Conservation (phyloP, 2,329 filamentous ascomycete species). For the Pseudogymnoascus sp. region DNA sequence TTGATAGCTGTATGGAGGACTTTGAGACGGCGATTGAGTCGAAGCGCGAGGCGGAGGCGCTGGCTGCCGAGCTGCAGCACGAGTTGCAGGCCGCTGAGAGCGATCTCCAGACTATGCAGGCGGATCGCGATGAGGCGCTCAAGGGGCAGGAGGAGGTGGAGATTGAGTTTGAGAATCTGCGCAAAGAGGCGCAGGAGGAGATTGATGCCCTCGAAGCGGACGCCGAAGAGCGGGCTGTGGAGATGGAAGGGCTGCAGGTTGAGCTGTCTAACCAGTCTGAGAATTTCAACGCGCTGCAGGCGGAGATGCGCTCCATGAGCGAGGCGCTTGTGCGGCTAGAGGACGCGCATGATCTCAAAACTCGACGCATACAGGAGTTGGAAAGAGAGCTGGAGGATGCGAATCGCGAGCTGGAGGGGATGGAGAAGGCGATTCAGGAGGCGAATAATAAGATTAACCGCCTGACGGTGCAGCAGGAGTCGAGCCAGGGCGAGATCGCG, state of each 20-base stretch:
- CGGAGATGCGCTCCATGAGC: constrained; percentile 87
- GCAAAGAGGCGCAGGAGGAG: constrained; percentile 57
- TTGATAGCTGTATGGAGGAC: constrained; percentile 72
- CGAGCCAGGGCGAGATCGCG: constrained; percentile 82
- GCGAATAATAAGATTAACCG: constrained; percentile 81
- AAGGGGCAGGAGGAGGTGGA: constrained; percentile 54
- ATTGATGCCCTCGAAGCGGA: constrained; percentile 62
- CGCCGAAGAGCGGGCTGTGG: constrained; percentile 61
- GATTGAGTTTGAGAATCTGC: constrained; percentile 51
- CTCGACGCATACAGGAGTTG: constrained; percentile 70
- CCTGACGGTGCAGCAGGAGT: constrained; percentile 85
- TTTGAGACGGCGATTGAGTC: constrained; percentile 64
- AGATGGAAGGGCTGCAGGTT: constrained; percentile 59
- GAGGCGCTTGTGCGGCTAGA: constrained; percentile 80
- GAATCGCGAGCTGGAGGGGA: constrained; percentile 76
- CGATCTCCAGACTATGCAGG: constrained; percentile 69
- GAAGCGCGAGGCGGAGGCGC: constrained; percentile 51
- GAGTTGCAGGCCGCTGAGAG: constrained; percentile 73
- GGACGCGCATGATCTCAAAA: constrained; percentile 75
- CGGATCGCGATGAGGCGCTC: constrained; percentile 79
- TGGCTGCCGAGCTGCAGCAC: constrained; percentile 59
- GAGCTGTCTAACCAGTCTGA: constrained; percentile 72
- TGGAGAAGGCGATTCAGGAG: constrained; percentile 78
- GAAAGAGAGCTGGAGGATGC: constrained; percentile 76
- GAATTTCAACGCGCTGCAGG: constrained; percentile 83